phyloP scores from a whole-genome alignment of 1,284 basidiomycete species.

The Moniliella sp. region DNA sequence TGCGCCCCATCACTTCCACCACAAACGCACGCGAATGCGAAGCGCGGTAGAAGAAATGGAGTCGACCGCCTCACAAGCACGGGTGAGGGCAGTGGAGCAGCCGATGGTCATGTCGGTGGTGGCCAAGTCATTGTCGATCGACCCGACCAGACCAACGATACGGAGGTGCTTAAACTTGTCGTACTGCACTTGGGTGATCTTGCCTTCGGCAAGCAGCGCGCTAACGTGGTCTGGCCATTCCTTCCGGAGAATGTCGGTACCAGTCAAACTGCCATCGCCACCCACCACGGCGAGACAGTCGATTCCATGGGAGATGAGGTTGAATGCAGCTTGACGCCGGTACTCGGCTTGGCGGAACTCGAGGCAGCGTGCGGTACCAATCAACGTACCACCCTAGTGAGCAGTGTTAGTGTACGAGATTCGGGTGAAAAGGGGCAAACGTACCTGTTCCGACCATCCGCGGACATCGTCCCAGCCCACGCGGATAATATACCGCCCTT shows the following conservation, averaged over 20 bases:
- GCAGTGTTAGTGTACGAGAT: no score
- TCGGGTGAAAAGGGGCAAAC: no score
- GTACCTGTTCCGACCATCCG: slow-evolving; percentile 66
- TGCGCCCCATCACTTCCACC: slow-evolving; percentile 91
- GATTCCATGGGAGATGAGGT: slow-evolving; percentile 83
- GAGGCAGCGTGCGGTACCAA: slow-evolving; percentile 75
- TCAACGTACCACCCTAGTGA: slow-evolving; percentile 87
- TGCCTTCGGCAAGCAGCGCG: slow-evolving; percentile 48
- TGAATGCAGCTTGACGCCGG: slow-evolving; percentile 61
- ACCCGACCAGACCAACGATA: slow-evolving; percentile 89
- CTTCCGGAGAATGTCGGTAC: slow-evolving; percentile 72
- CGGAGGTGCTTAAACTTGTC: slow-evolving; percentile 57
- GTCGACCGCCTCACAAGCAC: slow-evolving; percentile 92
- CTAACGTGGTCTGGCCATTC: slow-evolving; percentile 75
- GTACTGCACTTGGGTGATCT: slow-evolving; percentile 56
- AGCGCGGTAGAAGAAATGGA: slow-evolving; percentile 83
- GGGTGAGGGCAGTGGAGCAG: slow-evolving; percentile 74
- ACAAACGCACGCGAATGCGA: slow-evolving; percentile 95
- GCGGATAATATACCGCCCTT: slow-evolving; percentile 75
- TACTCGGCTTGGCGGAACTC: slow-evolving; percentile 71
- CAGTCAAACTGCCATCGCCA: slow-evolving; percentile 84
- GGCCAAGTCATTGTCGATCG: slow-evolving; percentile 97
- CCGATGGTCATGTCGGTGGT: slow-evolving; percentile 93
- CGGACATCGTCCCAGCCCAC: slow-evolving; percentile 96
- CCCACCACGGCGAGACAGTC: slow-evolving; percentile 89